Percentiles rank a stretch among this genome's conserved stretches.
Evolutionary conservation across 495 filamentous ascomycete genomes (phyloP).

Genomic region (Xylaria castorea): DNA sequence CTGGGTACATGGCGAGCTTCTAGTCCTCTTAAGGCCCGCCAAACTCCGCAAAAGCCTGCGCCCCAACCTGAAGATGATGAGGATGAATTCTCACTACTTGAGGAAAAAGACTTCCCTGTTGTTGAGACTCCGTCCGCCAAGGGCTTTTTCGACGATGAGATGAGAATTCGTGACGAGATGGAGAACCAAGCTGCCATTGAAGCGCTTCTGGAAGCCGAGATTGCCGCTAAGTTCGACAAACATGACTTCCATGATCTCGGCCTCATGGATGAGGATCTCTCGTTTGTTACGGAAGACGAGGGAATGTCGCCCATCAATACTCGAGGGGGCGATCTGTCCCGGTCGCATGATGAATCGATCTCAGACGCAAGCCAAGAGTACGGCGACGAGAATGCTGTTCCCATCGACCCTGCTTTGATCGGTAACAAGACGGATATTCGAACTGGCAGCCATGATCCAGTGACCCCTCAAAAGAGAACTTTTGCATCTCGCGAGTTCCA

Average conservation of each 20-base stretch:
- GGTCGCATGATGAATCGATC: constrained; percentile 46
- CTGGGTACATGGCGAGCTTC: constrained; percentile 61
- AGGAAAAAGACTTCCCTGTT: constrained; percentile 26
- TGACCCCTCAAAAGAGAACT: constrained; percentile 44
- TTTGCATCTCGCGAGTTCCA: constrained; percentile 54
- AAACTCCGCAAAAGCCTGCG: constrained; percentile 29
- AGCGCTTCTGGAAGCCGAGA: constrained; percentile 43
- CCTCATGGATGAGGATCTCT: constrained; percentile 54
- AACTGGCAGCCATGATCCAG: constrained; percentile 32
- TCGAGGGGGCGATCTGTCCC: constrained; percentile 34
- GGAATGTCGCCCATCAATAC: constrained; percentile 54
- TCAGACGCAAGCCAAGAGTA: constrained; percentile 69
- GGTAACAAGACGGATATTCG: constrained; percentile 24
- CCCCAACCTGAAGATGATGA: constrained; percentile 44
- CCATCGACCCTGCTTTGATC: constrained; percentile 57
- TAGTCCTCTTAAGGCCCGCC: constrained; percentile 48
- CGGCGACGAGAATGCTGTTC: constrained; percentile 66
- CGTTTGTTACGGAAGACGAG: constrained; percentile 56
- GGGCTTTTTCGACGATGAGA: constrained; percentile 65
- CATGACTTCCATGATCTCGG: constrained; percentile 46
- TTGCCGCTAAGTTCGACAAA: constrained; percentile 40
- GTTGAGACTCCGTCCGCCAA: constrained; percentile 45
- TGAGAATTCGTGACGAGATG: constrained; percentile 50
- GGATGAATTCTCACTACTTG: constrained; percentile 35
- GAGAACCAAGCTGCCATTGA: constrained; percentile 44